phyloP scores from a whole-genome alignment of 2,329 filamentous ascomycete species.

The Chalaropsis thielavioides region DNA sequence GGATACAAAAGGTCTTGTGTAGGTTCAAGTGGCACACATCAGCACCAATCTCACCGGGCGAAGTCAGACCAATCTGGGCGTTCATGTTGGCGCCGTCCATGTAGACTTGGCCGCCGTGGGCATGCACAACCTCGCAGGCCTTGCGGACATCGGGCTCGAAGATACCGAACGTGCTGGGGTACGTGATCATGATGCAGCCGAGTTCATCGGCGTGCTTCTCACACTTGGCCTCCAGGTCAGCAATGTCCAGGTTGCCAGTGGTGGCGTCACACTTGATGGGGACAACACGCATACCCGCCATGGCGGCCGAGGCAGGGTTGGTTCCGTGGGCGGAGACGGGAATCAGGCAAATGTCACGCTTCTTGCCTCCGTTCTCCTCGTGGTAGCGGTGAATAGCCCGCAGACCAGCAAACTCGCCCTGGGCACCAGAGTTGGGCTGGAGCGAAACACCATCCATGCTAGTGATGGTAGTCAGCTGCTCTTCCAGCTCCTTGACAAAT shows the following conservation, averaged over 20 bases:
- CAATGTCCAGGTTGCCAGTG: constrained; percentile 81
- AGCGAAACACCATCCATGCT: constrained; percentile 81
- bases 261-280: constrained; percentile 77
- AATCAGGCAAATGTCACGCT: constrained; percentile 84
- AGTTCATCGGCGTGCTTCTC: constrained; percentile 75
- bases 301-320: constrained; percentile 86
- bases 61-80: constrained; percentile 89
- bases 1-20: constrained; percentile 98
- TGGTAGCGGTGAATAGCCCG: constrained; percentile 77
- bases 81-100: constrained; percentile 99
- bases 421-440: constrained; percentile 90
- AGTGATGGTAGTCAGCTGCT: constrained; percentile 67
- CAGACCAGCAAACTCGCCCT: constrained; percentile 86
- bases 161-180: constrained; percentile 87
- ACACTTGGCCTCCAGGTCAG: constrained; percentile 75
- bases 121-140: constrained; percentile 72
- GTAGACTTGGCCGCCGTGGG: constrained; percentile 84
- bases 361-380: constrained; percentile 50
- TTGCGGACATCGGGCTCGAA: constrained; percentile 83
- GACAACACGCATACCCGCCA: constrained; percentile 91
- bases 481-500: constrained; percentile 58
- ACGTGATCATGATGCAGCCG: constrained; percentile 91
- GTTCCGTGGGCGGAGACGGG: constrained; percentile 92
- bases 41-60: constrained; percentile 84
- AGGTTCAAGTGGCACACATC: constrained; percentile 96